phyloP scores from a whole-genome alignment of 2,329 filamentous ascomycete species.

The Fusarium caatingaense region DNA sequence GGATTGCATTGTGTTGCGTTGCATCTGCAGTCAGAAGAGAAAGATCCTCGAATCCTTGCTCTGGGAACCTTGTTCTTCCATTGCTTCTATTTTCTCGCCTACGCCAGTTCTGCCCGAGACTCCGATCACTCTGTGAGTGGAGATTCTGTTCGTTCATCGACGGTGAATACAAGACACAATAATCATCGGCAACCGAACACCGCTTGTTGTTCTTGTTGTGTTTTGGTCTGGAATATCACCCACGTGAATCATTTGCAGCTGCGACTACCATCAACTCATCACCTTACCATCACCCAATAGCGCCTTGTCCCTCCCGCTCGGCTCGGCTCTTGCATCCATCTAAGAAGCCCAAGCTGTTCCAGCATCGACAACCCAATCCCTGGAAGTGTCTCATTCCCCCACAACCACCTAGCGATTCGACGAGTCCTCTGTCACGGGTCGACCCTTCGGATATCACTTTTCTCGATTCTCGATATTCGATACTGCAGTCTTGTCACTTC shows the following conservation, averaged over 20 bases:
- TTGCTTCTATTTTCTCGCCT: conserved; percentile 15
- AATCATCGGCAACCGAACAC: neutral
- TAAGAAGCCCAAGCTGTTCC: conserved; percentile 10
- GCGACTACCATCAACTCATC: conserved; percentile 42
- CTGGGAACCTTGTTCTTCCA: neutral
- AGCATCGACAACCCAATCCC: conserved; percentile 31
- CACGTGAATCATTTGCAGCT: conserved; percentile 44
- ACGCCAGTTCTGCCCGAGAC: neutral
- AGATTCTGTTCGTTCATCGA: neutral
- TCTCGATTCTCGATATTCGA: conserved; percentile 33
- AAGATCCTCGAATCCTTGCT: conserved; percentile 16
- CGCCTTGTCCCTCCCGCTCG: conserved; percentile 39
- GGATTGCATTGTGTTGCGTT: conserved; percentile 23
- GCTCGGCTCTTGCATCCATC: conserved; percentile 38
- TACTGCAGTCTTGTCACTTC: conserved; percentile 14
- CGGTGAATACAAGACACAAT: neutral
- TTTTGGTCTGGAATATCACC: conserved; percentile 11
- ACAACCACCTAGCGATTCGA: conserved; percentile 29
- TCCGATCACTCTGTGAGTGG: neutral
- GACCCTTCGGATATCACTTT: conserved; percentile 29
- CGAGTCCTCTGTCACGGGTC: conserved; percentile 27
- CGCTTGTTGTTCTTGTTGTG: neutral
- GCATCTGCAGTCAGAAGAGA: conserved; percentile 29
- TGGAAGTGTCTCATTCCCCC: conserved; percentile 29
- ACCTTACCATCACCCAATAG: conserved; percentile 43